Conservation (phyloP, 495 filamentous ascomycete genomes). For the Lepidopterella palustris region DNA sequence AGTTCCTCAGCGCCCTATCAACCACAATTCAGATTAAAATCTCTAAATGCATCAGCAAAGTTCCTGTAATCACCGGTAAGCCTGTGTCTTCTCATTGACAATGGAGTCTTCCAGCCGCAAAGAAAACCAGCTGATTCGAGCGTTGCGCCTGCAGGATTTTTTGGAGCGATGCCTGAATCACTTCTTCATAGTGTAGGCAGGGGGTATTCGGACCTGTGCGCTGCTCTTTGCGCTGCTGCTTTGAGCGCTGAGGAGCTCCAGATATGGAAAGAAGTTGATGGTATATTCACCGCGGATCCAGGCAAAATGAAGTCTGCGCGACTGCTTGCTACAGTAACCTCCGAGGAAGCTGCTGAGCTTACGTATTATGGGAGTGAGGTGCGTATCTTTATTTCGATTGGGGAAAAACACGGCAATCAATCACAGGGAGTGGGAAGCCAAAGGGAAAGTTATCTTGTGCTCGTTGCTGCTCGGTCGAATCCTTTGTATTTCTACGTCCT, state of each 20-base stretch:
- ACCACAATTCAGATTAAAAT: slow-evolving; percentile 31
- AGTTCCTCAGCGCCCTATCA: slow-evolving; percentile 35
- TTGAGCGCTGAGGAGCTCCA: slow-evolving; percentile 73
- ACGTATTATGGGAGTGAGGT: slow-evolving; percentile 69
- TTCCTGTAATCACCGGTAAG: slow-evolving; percentile 22
- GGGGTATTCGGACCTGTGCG: slow-evolving; percentile 86
- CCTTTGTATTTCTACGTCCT: no score
- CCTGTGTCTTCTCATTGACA: neutral
- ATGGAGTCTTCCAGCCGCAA: neutral
- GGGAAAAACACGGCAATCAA: no score
- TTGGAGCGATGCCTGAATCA: slow-evolving; percentile 76
- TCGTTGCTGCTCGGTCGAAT: no score
- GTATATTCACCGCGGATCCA: slow-evolving; percentile 85
- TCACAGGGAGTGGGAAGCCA: no score
- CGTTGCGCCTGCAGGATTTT: slow-evolving; percentile 60
- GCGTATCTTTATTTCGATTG: slow-evolving; percentile 5
- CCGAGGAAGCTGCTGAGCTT: slow-evolving; percentile 80
- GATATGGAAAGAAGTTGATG: slow-evolving; percentile 91
- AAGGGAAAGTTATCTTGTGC: no score
- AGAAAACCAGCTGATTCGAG: no score
- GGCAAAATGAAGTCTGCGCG: slow-evolving; percentile 79
- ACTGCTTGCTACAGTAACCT: slow-evolving; percentile 70
- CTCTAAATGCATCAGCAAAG: slow-evolving; percentile 25
- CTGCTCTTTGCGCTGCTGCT: slow-evolving; percentile 74
- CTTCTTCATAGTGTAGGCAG: slow-evolving; percentile 73